Conservation (phyloP, 495 filamentous ascomycete genomes). For the Hyaloscypha variabilis region DNA sequence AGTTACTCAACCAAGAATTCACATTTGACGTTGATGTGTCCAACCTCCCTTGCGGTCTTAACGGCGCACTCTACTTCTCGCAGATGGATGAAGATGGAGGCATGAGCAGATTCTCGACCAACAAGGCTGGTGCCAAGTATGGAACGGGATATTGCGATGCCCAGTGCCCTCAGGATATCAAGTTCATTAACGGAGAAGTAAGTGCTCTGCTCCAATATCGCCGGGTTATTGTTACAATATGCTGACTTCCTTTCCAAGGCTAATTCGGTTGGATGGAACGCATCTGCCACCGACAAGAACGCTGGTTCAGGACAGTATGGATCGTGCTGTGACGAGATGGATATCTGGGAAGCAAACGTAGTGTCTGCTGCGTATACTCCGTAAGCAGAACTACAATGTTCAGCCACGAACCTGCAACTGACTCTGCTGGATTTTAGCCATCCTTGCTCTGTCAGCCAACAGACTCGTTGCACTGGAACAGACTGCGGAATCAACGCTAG, state of each 20-base stretch:
- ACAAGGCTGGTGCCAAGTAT: constrained; percentile 70
- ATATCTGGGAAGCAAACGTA: constrained; percentile 42
- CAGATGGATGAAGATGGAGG: constrained; percentile 70
- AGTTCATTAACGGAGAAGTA: constrained; percentile 69
- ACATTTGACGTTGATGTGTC: constrained; percentile 72
- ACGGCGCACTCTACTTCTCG: constrained; percentile 72
- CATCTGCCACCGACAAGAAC: constrained; percentile 49
- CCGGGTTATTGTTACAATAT: too few relatives aligned
- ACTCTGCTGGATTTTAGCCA: too few relatives aligned
- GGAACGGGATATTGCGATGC: constrained; percentile 79
- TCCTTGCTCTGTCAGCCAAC: constrained; percentile 49
- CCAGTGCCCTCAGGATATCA: constrained; percentile 67
- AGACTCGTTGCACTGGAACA: too few relatives aligned
- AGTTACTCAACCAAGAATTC: constrained; percentile 65
- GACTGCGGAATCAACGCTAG: too few relatives aligned
- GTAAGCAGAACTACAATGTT: not conserved
- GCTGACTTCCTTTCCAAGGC: constrained; percentile 39
- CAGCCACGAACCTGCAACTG: constrained; percentile 20
- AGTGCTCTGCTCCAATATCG: constrained; percentile 1
- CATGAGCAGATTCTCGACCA: constrained; percentile 50
- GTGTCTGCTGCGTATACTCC: constrained; percentile 27
- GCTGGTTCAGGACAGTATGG: constrained; percentile 60
- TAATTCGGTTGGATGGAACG: constrained; percentile 52
- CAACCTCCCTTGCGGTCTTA: constrained; percentile 68
- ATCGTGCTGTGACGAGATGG: constrained; percentile 70